phyloP scores from a whole-genome alignment of 176 grass and related monocot species.

The Thalia dealbata region DNA sequence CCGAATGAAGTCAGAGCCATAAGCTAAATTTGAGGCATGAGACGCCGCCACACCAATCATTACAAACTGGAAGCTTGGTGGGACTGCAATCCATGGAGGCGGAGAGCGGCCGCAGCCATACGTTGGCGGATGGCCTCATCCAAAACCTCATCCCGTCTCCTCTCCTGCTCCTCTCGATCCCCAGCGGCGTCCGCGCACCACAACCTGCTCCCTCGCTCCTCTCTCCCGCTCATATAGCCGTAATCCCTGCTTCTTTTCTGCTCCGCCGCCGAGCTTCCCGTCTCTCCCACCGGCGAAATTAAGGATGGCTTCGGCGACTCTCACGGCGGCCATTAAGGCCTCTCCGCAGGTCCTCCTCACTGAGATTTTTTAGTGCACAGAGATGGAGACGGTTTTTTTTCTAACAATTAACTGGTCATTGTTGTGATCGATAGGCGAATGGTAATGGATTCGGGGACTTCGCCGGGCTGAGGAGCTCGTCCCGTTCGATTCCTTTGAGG shows the following conservation, averaged over 20 bases:
- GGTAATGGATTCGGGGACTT: not conserved
- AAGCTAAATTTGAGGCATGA: too few species aligned
- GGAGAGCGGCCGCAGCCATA: constrained; percentile 22
- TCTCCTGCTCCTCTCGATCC: too few species aligned
- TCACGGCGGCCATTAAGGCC: constrained; percentile 36
- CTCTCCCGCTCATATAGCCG: not conserved
- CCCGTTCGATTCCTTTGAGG: constrained; percentile 1
- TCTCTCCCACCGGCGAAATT: not conserved
- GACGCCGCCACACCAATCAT: too few species aligned
- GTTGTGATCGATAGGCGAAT: not conserved
- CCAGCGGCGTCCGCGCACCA: too few species aligned
- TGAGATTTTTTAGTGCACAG: too few species aligned
- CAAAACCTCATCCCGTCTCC: constrained; percentile 35
- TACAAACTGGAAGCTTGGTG: too few species aligned
- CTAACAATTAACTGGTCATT: too few species aligned
- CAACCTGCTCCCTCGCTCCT: constrained; percentile 25
- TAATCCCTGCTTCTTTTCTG: constrained; percentile 4
- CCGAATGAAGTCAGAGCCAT: too few species aligned
- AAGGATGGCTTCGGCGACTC: constrained; percentile 43
- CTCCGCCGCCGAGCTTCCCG: constrained; percentile 14
- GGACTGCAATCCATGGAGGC: too few species aligned
- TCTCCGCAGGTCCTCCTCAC: constrained; percentile 28
- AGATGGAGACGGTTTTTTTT: too few species aligned
- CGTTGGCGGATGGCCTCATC: constrained; percentile 27
- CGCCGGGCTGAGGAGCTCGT: not conserved